Base-by-base conservation (phyloP, 495 filamentous ascomycete genomes). In the Aspergillus olivimuriae region DNA sequence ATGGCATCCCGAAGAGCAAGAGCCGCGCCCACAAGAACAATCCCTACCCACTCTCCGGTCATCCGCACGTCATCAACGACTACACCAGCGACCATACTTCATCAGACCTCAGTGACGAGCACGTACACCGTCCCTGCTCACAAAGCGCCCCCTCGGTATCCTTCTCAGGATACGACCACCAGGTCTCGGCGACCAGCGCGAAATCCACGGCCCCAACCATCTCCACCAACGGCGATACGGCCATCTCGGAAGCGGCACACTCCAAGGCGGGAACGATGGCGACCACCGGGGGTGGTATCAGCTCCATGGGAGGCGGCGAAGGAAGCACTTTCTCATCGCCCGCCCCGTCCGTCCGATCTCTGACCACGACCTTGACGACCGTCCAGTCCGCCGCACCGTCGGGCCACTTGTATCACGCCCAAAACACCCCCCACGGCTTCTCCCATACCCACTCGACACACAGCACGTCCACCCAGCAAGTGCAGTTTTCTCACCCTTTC, bases 331-430 rank as follows among this genome's bases (percentile, higher is more conserved):
- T 95, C 61, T 95, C 90, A 5, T 96, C 92, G 0, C 92, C 91
- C 4, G 84, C 87, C 8, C 90, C 89, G 3, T 96, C 90, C 4
- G 82, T 92, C 19, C 87, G 85, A 41, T 96, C 90, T 1, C 73
- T 98, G 37, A 89, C 92, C 1, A 98, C 92, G 0, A 97, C 92
- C 3, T 75, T 98, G 39, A 98, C 92, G 1, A 98, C 92, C 0
- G 91, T 97, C 36, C 92, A 98, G 60, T 97, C 92, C 3, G 71
- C 82, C 22, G 81, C 84, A 10, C 81, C 83, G 1, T 87, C 87
- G 31, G 75, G 73, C 32, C 74, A 80, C 10, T 59, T 82, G 39
- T 70, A 73, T 34, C 66, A 63, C 26, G 47, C 59, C 17, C 61
- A 62, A 47, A 60, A 66, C 45, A 49, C 63, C 57, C 51, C 68